phyloP scores from a whole-genome alignment of 345 rosid species.

The Mangifera indica region DNA sequence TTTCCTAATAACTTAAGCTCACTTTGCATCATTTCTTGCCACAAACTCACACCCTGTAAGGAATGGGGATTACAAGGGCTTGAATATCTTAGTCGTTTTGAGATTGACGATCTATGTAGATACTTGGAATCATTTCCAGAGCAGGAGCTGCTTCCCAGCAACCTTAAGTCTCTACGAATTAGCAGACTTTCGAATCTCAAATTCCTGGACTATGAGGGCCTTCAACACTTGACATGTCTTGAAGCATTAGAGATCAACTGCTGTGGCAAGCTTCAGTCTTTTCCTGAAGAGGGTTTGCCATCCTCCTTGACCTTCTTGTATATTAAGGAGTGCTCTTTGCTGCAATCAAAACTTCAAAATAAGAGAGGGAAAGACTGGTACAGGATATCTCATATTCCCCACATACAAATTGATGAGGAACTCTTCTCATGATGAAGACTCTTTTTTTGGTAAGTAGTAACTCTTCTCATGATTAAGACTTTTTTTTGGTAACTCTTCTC shows the following conservation, averaged over 20 bases:
- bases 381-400: slow-evolving; percentile 23
- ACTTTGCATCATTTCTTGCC: slow-evolving; percentile 30
- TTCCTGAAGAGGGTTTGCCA: slow-evolving; percentile 37
- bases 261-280: slow-evolving; percentile 31
- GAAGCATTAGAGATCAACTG: slow-evolving; percentile 31
- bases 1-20: slow-evolving; percentile 32
- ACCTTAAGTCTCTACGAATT: slow-evolving; percentile 26
- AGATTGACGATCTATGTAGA: slow-evolving; percentile 33
- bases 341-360: slow-evolving; percentile 11
- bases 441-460: too few relatives aligned
- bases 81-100: slow-evolving; percentile 29
- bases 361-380: slow-evolving; percentile 24
- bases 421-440: slow-evolving; percentile 17
- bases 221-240: slow-evolving; percentile 23
- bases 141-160: slow-evolving; percentile 32
- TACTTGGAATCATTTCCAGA: slow-evolving; percentile 37
- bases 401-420: slow-evolving; percentile 28
- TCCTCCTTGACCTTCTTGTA: slow-evolving; percentile 26
- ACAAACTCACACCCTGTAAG: slow-evolving; percentile 28
- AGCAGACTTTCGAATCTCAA: slow-evolving; percentile 26
- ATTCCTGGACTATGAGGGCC: slow-evolving; percentile 18
- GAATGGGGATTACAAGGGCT: slow-evolving; percentile 34
- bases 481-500: too few relatives aligned
- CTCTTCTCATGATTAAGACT: too few relatives aligned
- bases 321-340: slow-evolving; percentile 28